These are phyloP conservation scores for Alternaria postmessia DNA, from an alignment of 2,329 filamentous ascomycete species.

Conservation along the genomic window DNA sequence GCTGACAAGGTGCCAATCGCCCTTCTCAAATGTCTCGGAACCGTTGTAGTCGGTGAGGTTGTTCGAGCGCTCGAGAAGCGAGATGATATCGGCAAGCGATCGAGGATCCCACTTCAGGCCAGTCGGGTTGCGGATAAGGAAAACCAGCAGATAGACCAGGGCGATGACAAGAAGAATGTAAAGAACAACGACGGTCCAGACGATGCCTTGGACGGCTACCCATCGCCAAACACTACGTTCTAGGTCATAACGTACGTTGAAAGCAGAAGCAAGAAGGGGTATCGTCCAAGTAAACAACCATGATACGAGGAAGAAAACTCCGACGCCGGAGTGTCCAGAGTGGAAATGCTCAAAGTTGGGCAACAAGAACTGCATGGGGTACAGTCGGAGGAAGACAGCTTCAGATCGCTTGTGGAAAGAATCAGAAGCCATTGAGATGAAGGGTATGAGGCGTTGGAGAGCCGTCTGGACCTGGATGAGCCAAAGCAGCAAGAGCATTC, in stretches of 20 bases:
- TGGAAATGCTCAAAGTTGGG: constrained; percentile 73
- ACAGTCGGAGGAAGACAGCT: constrained; percentile 69
- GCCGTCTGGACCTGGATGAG: constrained; percentile 77
- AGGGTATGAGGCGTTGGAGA: constrained; percentile 79
- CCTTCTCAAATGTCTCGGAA: constrained; percentile 67
- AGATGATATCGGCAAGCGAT: constrained; percentile 81
- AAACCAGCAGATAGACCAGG: constrained; percentile 66
- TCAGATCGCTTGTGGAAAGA: constrained; percentile 66
- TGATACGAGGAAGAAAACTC: constrained; percentile 70
- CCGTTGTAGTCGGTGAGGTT: constrained; percentile 75
- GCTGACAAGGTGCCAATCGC: constrained; percentile 62
- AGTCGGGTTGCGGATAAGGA: constrained; percentile 71
- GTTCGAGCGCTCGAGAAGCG: constrained; percentile 82
- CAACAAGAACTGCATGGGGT: constrained; percentile 71
- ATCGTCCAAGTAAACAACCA: constrained; percentile 84
- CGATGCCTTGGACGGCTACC: constrained; percentile 78
- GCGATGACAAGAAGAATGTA: constrained; percentile 74
- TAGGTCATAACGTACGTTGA: constrained; percentile 68
- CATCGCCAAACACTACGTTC: constrained; percentile 75
- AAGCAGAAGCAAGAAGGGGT: constrained; percentile 80
- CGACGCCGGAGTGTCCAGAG: constrained; percentile 72
- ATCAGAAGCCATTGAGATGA: constrained; percentile 76
- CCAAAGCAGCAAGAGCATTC: constrained; percentile 76
- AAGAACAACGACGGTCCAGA: constrained; percentile 78
- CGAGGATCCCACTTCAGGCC: constrained; percentile 86